These are phyloP conservation scores for Gamarada debralockiae DNA, from an alignment of 495 filamentous ascomycete genomes.

Conservation along the genomic window DNA sequence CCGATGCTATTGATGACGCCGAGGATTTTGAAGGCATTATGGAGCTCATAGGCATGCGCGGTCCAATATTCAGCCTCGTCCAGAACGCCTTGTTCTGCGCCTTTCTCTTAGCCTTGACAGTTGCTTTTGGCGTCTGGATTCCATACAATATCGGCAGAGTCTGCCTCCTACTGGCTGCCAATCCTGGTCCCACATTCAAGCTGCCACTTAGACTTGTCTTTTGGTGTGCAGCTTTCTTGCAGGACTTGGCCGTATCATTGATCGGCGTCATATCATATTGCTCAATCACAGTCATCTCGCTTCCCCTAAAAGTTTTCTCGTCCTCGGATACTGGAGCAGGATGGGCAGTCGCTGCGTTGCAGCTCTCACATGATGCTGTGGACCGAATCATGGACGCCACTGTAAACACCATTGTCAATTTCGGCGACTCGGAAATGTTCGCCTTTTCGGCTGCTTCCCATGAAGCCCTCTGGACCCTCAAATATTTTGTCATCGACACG, in stretches of 20 bases:
- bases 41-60: slow-evolving; percentile 95
- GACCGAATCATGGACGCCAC: slow-evolving; percentile 17
- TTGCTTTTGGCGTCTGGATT: slow-evolving; percentile 79
- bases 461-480: slow-evolving; percentile 48
- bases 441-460: slow-evolving; percentile 60
- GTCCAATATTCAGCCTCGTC: slow-evolving; percentile 80
- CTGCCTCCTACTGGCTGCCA: slow-evolving; percentile 71
- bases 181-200: slow-evolving; percentile 66
- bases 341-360: slow-evolving; percentile 2
- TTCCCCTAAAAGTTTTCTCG: slow-evolving; percentile 13
- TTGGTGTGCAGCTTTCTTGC: slow-evolving; percentile 63
- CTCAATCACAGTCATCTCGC: slow-evolving; percentile 3
- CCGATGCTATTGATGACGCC: slow-evolving; percentile 69
- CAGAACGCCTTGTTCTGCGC: slow-evolving; percentile 95
- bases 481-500: slow-evolving; percentile 33
- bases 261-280: slow-evolving; percentile 26
- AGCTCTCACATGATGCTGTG: slow-evolving; percentile 12
- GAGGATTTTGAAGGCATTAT: slow-evolving; percentile 98
- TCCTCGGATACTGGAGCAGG: not conserved
- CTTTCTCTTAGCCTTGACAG: slow-evolving; percentile 80
- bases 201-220: slow-evolving; percentile 69
- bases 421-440: slow-evolving; percentile 50
- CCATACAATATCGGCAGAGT: slow-evolving; percentile 89
- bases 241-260: slow-evolving; percentile 40
- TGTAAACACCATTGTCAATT: slow-evolving; percentile 9